Conservation (phyloP, 306 rosid species). For the Dalbergia cochinchinensis region DNA sequence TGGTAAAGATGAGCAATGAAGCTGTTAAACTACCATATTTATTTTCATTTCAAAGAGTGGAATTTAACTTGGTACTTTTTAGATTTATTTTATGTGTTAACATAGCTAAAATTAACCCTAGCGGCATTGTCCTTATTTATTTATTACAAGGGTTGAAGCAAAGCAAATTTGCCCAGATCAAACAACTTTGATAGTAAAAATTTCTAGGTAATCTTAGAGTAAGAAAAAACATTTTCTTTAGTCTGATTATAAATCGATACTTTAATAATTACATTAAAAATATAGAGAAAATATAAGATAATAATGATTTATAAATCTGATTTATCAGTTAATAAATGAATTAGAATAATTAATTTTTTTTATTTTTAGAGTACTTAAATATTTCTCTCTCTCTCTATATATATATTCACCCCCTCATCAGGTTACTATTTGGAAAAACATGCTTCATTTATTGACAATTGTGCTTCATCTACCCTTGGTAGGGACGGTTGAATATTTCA, state of each 20-base stretch:
- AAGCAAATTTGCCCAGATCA: background rate
- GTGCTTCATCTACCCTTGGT: constrained; percentile 5
- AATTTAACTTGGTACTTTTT: background rate
- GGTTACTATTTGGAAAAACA: background rate
- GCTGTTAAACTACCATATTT: background rate
- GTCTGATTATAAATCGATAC: too few relatives aligned
- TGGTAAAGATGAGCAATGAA: background rate
- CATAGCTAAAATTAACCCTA: background rate
- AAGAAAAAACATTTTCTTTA: too few relatives aligned
- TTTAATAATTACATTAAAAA: too few relatives aligned
- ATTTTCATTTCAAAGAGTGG: background rate
- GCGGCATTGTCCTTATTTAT: background rate
- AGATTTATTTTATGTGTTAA: background rate
- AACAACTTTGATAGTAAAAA: too few relatives aligned
- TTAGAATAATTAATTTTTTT: too few relatives aligned
- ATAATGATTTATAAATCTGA: too few relatives aligned
- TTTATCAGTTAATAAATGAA: too few relatives aligned
- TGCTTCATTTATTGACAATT: constrained; percentile 36
- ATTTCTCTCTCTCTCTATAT: too few relatives aligned
- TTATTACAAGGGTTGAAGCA: background rate
- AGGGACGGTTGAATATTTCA: constrained; percentile 22
- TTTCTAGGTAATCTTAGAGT: too few relatives aligned
- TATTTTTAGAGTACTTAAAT: too few relatives aligned
- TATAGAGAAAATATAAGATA: too few relatives aligned
- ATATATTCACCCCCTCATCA: background rate